phyloP scores from a whole-genome alignment of 2,329 filamentous ascomycete species.

The Chaetomium olivaceum region DNA sequence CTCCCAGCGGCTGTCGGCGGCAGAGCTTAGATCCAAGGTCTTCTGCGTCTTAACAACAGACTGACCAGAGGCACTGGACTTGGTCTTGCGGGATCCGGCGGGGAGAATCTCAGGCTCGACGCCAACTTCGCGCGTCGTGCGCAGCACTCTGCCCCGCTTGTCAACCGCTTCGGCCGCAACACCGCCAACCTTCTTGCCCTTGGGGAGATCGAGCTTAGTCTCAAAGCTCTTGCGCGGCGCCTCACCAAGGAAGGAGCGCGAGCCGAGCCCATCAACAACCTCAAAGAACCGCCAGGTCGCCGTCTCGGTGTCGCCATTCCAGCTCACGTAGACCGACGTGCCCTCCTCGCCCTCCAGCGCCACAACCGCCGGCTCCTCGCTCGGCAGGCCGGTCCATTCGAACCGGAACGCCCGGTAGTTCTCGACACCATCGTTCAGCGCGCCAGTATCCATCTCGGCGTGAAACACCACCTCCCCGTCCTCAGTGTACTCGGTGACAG shows the following conservation, averaged over 20 bases:
- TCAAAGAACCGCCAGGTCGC: constrained; percentile 31
- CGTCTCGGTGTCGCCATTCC: constrained; percentile 49
- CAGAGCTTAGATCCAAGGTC: neutral
- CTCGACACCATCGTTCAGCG: constrained; percentile 39
- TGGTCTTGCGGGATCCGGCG: neutral
- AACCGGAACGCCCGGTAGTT: constrained; percentile 58
- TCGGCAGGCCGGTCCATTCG: constrained; percentile 51
- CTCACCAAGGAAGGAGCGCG: constrained; percentile 26
- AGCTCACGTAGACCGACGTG: constrained; percentile 42
- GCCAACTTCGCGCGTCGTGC: constrained; percentile 21
- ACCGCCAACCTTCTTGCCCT: constrained; percentile 12
- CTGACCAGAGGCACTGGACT: neutral
- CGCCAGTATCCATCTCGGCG: constrained; percentile 46
- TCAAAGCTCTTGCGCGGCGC: constrained; percentile 27
- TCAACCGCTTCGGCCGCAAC: constrained; percentile 30
- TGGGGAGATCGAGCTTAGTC: constrained; percentile 26
- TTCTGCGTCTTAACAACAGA: neutral
- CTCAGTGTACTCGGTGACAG: constrained; percentile 48
- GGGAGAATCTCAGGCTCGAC: constrained; percentile 28
- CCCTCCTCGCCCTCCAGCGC: constrained; percentile 32
- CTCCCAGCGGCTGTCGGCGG: constrained; percentile 18
- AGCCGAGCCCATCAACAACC: constrained; percentile 21
- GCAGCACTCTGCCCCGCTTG: constrained; percentile 21
- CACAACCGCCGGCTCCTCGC: constrained; percentile 40
- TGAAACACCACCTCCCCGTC: constrained; percentile 56